phyloP scores from a whole-genome alignment of 768 basidiomycete species.

The Boletus barrowsii region DNA sequence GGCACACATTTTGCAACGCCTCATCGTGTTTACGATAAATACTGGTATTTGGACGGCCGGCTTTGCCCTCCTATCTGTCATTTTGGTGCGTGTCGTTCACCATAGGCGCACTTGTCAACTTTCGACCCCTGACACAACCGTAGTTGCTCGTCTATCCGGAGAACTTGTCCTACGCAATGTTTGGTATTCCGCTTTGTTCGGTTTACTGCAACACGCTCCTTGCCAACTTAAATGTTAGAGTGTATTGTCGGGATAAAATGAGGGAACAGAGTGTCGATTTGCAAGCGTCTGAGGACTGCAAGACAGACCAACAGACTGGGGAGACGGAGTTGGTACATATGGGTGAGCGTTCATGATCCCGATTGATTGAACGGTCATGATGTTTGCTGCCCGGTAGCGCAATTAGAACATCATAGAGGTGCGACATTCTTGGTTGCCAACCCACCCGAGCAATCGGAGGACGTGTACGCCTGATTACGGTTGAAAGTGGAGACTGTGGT shows the following conservation, averaged over 20 bases:
- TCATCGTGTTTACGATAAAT: conserved; percentile 16
- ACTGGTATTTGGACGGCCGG: conserved; percentile 49
- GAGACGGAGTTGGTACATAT: too few species aligned
- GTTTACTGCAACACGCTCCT: conserved; percentile 6
- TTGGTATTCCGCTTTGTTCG: conserved; percentile 4
- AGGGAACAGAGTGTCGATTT: not conserved
- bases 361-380: too few species aligned
- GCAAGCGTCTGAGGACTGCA: too few species aligned
- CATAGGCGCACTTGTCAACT: too few species aligned
- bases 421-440: too few species aligned
- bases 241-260: not conserved
- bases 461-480: too few species aligned
- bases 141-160: not conserved
- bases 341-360: too few species aligned
- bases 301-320: too few species aligned
- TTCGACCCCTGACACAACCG: not conserved
- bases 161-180: not conserved
- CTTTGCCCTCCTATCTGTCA: conserved; percentile 14
- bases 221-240: not conserved
- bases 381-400: too few species aligned
- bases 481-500: too few species aligned
- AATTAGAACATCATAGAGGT: too few species aligned
- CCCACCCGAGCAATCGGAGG: too few species aligned
- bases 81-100: conserved; percentile 9
- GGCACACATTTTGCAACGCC: conserved; percentile 2